Evolutionary conservation across 768 basidiomycete genomes (phyloP).

Genomic region (Dictyophora rubrovolvata): DNA sequence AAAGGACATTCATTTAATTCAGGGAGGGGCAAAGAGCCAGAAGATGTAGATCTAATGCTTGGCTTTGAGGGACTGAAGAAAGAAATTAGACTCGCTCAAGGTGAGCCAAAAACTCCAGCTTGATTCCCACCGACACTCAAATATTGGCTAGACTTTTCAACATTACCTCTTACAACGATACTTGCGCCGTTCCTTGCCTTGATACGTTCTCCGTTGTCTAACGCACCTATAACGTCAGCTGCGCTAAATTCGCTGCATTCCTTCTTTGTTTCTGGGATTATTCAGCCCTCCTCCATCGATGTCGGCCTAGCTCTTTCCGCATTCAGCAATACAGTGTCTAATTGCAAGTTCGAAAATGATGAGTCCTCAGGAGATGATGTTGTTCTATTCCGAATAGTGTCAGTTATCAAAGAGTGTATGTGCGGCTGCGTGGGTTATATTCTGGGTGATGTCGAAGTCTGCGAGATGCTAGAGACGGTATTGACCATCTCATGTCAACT

Average conservation of each 20-base stretch:
- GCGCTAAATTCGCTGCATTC: slow-evolving; percentile 81
- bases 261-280: slow-evolving; percentile 73
- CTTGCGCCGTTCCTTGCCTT: slow-evolving; percentile 87
- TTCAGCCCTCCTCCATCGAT: slow-evolving; percentile 43
- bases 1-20: slow-evolving; percentile 40
- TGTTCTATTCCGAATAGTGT: slow-evolving; percentile 83
- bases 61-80: slow-evolving; percentile 84
- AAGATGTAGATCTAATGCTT: slow-evolving; percentile 78
- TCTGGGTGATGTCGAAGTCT: slow-evolving; percentile 88
- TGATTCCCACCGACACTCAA: not conserved
- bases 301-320: slow-evolving; percentile 65
- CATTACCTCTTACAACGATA: slow-evolving; percentile 49
- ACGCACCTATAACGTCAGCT: slow-evolving; percentile 94
- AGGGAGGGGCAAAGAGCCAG: slow-evolving; percentile 39
- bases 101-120: slow-evolving; percentile 25
- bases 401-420: slow-evolving; percentile 78
- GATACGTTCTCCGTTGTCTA: slow-evolving; percentile 87
- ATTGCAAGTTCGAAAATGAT: slow-evolving; percentile 96
- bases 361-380: slow-evolving; percentile 98
- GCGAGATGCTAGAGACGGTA: slow-evolving; percentile 97
- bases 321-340: slow-evolving; percentile 81
- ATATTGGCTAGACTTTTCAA: slow-evolving; percentile 41
- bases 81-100: slow-evolving; percentile 56
- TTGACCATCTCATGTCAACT: slow-evolving; percentile 96
- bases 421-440: slow-evolving; percentile 56